Conservation (phyloP, 177 flowering plant genomes). For the Vitis hybrid region DNA sequence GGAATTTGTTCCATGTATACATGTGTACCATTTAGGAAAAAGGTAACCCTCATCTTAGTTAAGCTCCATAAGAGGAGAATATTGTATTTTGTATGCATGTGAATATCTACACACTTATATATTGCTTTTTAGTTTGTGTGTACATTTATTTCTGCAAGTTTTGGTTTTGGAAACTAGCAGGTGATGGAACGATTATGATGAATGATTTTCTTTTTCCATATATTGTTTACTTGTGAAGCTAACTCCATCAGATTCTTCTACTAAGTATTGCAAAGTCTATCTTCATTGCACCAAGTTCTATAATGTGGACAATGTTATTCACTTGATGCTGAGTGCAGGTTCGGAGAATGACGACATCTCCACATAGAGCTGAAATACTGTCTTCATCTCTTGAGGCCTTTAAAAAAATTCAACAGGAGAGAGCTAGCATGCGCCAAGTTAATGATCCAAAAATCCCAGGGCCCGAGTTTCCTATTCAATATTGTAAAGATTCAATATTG, state of each 20-base stretch:
- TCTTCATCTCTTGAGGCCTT: slow-evolving; percentile 95
- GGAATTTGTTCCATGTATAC: no score
- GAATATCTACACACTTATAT: no score
- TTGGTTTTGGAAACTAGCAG: background rate
- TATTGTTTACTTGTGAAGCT: background rate
- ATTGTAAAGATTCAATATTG: slow-evolving; percentile 26
- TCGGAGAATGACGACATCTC: slow-evolving; percentile 91
- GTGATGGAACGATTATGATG: background rate
- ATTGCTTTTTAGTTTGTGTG: no score
- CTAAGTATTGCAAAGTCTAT: background rate
- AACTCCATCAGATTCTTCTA: background rate
- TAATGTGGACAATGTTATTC: slow-evolving; percentile 7
- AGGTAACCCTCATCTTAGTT: no score
- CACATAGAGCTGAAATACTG: slow-evolving; percentile 87
- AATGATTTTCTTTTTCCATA: background rate
- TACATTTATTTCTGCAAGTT: background rate
- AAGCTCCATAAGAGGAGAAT: no score
- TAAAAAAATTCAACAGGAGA: slow-evolving; percentile 83
- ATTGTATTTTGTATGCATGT: no score
- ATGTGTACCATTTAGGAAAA: no score
- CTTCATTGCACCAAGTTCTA: slow-evolving; percentile 1
- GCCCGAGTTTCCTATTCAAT: slow-evolving; percentile 20
- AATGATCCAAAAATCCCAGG: slow-evolving; percentile 22
- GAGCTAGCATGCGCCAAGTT: slow-evolving; percentile 38
- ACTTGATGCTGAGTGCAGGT: slow-evolving; percentile 53